phyloP scores from a whole-genome alignment of 805 yeast species.

The Metschnikowia bowlesiae region DNA sequence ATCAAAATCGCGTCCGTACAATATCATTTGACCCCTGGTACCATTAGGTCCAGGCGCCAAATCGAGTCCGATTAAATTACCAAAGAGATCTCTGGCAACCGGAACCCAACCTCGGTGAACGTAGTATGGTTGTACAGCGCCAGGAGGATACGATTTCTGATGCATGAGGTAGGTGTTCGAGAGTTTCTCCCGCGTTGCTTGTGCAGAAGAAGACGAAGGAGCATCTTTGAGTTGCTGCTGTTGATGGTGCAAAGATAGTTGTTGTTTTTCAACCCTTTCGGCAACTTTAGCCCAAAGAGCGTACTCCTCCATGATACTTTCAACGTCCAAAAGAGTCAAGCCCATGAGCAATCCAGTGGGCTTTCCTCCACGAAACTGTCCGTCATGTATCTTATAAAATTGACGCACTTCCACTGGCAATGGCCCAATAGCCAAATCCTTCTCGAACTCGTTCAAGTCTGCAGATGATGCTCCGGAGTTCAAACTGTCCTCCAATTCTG shows the following conservation, averaged over 20 bases:
- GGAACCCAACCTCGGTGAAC: slow-evolving; percentile 21
- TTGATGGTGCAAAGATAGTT: slow-evolving; percentile 25
- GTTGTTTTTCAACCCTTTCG: slow-evolving; percentile 36
- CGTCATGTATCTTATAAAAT: slow-evolving; percentile 43
- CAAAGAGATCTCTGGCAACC: slow-evolving; percentile 15
- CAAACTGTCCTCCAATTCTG: slow-evolving; percentile 41
- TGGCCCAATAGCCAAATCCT: slow-evolving; percentile 40
- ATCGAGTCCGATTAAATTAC: slow-evolving; percentile 18
- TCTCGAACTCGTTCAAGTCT: slow-evolving; percentile 44
- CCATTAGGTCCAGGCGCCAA: slow-evolving; percentile 21
- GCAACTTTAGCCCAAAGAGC: slow-evolving; percentile 41
- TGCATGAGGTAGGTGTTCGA: slow-evolving; percentile 18
- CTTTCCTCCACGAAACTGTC: slow-evolving; percentile 42
- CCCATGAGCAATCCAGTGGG: slow-evolving; percentile 46
- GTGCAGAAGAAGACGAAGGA: slow-evolving; percentile 9
- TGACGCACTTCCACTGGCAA: slow-evolving; percentile 43
- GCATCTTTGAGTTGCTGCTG: slow-evolving; percentile 17
- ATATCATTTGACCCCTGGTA: slow-evolving; percentile 16
- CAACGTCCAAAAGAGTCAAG: slow-evolving; percentile 38
- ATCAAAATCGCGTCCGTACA: slow-evolving; percentile 20
- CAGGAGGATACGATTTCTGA: slow-evolving; percentile 17
- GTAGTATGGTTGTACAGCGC: slow-evolving; percentile 18
- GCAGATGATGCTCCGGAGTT: slow-evolving; percentile 43
- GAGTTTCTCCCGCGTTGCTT: slow-evolving; percentile 10
- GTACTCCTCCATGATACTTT: slow-evolving; percentile 39